Evolutionary conservation across 129 eudicot genomes (phyloP).

Genomic region (Tanacetum coccineum): DNA sequence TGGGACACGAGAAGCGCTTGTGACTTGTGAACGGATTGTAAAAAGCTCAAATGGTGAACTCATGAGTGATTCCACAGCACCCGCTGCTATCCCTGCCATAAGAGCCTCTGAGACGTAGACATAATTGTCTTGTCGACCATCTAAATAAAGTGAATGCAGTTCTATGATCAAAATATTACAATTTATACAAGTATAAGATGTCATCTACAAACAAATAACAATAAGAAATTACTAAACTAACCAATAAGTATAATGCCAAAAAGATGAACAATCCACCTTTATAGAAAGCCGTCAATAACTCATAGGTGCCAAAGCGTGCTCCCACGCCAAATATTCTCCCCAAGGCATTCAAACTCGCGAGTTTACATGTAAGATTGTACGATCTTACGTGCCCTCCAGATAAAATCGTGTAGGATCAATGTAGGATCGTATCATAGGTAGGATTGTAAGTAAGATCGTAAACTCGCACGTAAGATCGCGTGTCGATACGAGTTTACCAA

Average conservation of each 20-base stretch:
- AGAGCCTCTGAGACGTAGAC: constrained; percentile 96
- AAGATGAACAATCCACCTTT: constrained; percentile 55
- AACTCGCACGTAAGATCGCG: no score
- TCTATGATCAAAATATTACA: no score
- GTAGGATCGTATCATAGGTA: no score
- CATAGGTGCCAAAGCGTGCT: constrained; percentile 85
- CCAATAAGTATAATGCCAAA: no score
- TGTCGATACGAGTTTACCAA: no score
- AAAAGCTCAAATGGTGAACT: constrained; percentile 87
- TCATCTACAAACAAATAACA: not conserved
- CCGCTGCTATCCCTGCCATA: constrained; percentile 79
- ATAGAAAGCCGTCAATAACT: constrained; percentile 73
- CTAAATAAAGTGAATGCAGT: no score
- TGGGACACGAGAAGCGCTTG: constrained; percentile 61
- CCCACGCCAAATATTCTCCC: constrained; percentile 76
- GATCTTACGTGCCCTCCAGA: no score
- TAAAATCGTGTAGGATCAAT: no score
- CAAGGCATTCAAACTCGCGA: no score
- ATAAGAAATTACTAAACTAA: constrained; percentile 16
- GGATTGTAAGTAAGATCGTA: no score
- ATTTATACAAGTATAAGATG: not conserved
- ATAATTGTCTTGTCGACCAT: no score
- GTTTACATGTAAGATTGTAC: no score
- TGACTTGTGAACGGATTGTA: constrained; percentile 78
- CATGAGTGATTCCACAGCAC: constrained; percentile 59